Percentiles rank a stretch among this genome's conserved stretches.
These are phyloP conservation scores for Coemansia erecta DNA, from an alignment of 192 early-diverging fungal species.

Conservation along the genomic window DNA sequence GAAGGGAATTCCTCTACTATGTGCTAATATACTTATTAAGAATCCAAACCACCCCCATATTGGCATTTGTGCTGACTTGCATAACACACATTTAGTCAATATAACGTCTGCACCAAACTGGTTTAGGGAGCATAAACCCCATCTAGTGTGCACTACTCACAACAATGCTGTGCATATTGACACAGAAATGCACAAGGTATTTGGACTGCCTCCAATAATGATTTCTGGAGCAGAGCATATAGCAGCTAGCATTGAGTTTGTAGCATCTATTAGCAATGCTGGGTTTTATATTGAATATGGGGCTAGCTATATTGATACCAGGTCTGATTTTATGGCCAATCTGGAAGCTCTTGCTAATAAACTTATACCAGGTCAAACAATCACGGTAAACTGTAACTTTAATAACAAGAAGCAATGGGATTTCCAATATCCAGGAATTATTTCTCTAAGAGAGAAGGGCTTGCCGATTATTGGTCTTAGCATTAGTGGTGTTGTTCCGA, in stretches of 20 bases:
- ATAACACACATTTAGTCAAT: constrained; percentile 62
- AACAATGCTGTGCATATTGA: constrained; percentile 73
- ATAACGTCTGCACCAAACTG: constrained; percentile 84
- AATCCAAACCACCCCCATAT: constrained; percentile 53
- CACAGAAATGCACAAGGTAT: constrained; percentile 79
- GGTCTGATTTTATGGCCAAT: constrained; percentile 57
- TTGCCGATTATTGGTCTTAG: constrained; percentile 89
- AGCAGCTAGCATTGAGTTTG: constrained; percentile 75
- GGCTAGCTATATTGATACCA: constrained; percentile 74
- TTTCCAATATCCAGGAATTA: constrained; percentile 75
- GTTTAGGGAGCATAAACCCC: constrained; percentile 80
- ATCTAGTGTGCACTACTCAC: constrained; percentile 63
- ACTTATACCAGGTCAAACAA: constrained; percentile 76
- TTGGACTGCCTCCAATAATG: constrained; percentile 89
- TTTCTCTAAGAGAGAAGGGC: constrained; percentile 70
- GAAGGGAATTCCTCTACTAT: constrained; percentile 63
- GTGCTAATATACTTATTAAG: constrained; percentile 16
- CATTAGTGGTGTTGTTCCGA: constrained; percentile 91
- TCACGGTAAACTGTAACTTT: constrained; percentile 91
- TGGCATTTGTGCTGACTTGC: constrained; percentile 72
- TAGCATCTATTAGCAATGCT: constrained; percentile 81
- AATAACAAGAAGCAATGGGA: constrained; percentile 85
- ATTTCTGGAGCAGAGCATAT: constrained; percentile 94
- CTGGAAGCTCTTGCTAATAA: constrained; percentile 70
- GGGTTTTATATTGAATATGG: constrained; percentile 92